Evolutionary conservation across 495 filamentous ascomycete genomes (phyloP), one percentile per base, ranked within the genome.

Genomic region (Aspergillus sparsus): DNA sequence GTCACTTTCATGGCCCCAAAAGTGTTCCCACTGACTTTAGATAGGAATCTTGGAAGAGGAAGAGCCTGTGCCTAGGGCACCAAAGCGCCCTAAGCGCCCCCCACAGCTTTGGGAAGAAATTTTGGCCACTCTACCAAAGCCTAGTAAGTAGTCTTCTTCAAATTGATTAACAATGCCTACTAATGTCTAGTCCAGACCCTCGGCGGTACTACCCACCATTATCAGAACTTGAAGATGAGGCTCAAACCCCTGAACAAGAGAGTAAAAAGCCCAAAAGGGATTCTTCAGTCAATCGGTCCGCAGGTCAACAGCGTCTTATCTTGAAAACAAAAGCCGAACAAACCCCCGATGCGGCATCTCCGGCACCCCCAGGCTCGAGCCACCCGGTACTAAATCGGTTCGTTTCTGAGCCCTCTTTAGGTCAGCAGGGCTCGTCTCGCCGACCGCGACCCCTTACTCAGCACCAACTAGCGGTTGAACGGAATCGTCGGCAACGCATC

Each of bases 401-500:
- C 57, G 70, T 76, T 41, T 68, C 71, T 6, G 77, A 79, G 57
- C 66, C 74, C 13, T 70, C 73, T 21, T 64, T 73, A 16, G 66
- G 71, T 13, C 69, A 64, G 15, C 66, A 68, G 16, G 49, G 64
- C 35, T 66, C 69, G 16, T 68, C 72, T 50, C 84, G 86, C 55
- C 85, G 88, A n/a, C 85, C 88, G 4, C 85, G 94, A 6, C 93
- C 92, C 5, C 82, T 96, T 16, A 98, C 94, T 1, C 89, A 91
- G 9, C 94, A 98, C 71, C 94, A 98, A 67, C 79, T 96, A 33
- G 94, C 93, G 7, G 90, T 98, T 5, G 91, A 96, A 65, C 84
- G 88, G 49, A 97, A 96, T 68, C 83, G 95, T 8, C 89, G 87
- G 39, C 87, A 94, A 71, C 88, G 91, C 12, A 90, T 96, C 44